Evolutionary conservation across 768 basidiomycete species (phyloP), one percentile per base, ranked within the genome.

Genomic region (Cubamyces lactineus): DNA sequence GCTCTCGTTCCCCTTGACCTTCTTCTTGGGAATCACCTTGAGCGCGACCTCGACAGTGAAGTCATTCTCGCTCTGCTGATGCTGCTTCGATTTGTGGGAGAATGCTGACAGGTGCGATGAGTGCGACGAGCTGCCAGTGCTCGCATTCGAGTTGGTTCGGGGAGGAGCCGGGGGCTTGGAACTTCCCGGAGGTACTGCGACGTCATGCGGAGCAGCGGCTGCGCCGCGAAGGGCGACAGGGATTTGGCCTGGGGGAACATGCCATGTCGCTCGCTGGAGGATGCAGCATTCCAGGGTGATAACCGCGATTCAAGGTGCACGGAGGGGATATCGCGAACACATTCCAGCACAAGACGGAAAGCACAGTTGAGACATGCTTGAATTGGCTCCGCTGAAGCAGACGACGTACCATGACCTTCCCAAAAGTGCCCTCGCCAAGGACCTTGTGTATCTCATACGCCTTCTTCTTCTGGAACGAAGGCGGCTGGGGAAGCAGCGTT

Each of bases 1-100:
- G 46, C 79, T 83, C 72, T 96, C 93, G 68, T 96, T 93, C 11
- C 92, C 91, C 73, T 94, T 94, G 56, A 97, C 93, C 68, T 92
- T 92, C 77, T 96, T 96, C 84, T 98, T 98, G 5, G 91, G 82
- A 59, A 99, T 97, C 61, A 96, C 84, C 77, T 97, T 97, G 67
- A 91, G 76, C 5, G 92, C 92, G 2, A 94, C 92, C 5, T 91
- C 89, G 71, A 91, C 87, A 16, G 77, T 82, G 63, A 69, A 60
- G 53, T 43, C 61, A 49, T 19, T 54, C 19, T 28, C 46, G 30
- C 7, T 52, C n/a, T 61, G 28, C 43, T 49, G 16, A 40, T 43
- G 48, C 23, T 57, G 49, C 49, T 61, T 59, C 7, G 57, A 59
- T 50, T 65, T 62, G 50, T 55, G 40, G 6, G 55, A 49, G 57